Percentiles rank a stretch among this genome's conserved stretches.
These are phyloP conservation scores for Pleoardoris graminearum DNA, from an alignment of 2,329 filamentous ascomycete genomes.

Conservation along the genomic window DNA sequence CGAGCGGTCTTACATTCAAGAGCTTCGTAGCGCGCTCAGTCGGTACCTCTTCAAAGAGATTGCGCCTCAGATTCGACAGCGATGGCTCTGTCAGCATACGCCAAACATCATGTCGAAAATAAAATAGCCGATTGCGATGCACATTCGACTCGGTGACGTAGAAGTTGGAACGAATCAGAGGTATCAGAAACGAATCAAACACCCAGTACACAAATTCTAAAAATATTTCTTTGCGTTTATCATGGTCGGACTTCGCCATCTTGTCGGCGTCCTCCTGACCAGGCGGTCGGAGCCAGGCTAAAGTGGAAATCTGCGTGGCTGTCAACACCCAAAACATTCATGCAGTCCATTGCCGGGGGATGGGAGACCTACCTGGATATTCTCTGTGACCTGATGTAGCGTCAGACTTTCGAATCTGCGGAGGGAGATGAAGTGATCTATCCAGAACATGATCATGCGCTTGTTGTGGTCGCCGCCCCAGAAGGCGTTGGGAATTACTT, in stretches of 20 bases:
- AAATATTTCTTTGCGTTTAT: constrained; percentile 78
- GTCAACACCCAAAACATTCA: constrained; percentile 13
- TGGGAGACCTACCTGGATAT: constrained; percentile 64
- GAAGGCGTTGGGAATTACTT: constrained; percentile 73
- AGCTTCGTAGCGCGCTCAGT: constrained; percentile 59
- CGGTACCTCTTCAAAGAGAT: constrained; percentile 79
- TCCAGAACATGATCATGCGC: constrained; percentile 61
- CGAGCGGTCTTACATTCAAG: constrained; percentile 66
- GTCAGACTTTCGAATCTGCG: constrained; percentile 80
- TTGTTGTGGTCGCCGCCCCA: constrained; percentile 74
- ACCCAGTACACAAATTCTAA: constrained; percentile 87
- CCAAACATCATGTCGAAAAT: constrained; percentile 95
- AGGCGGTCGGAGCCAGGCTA: constrained; percentile 73
- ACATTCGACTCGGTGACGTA: constrained; percentile 89
- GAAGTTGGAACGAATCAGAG: constrained; percentile 83
- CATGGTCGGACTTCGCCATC: constrained; percentile 69
- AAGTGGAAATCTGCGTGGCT: constrained; percentile 60
- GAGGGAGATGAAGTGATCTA: constrained; percentile 78
- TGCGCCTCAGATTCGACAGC: constrained; percentile 65
- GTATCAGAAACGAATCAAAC: constrained; percentile 89
- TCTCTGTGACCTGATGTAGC: constrained; percentile 76
- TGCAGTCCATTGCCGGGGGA: constrained; percentile 9
- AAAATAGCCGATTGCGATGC: constrained; percentile 82
- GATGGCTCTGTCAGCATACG: constrained; percentile 73
- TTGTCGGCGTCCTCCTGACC: constrained; percentile 53